Evolutionary conservation across 169 alveolate species (phyloP).

Genomic region (Plasmodium knowlesi): DNA sequence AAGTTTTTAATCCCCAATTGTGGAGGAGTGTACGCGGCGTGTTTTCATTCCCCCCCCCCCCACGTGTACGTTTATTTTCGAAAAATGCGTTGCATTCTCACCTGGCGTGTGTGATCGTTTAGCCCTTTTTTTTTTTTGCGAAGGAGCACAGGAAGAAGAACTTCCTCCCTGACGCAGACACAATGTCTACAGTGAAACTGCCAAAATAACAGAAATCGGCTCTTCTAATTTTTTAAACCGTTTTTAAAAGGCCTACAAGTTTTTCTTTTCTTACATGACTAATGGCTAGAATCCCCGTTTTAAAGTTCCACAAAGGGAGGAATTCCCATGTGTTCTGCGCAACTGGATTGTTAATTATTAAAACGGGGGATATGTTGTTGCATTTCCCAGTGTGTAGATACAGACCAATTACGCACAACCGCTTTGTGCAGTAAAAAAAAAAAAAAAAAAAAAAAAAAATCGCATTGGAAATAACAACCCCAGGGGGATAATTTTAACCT

Average conservation of each 20-base stretch:
- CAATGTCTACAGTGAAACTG: not conserved
- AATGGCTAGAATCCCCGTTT: not conserved
- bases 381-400: not conserved
- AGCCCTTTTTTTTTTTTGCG: not conserved
- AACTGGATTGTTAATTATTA: not conserved
- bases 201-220: not conserved
- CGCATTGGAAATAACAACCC: not conserved
- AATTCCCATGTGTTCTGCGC: not conserved
- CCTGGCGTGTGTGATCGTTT: not conserved
- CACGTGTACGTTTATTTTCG: not conserved
- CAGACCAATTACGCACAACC: not conserved
- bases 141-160: not conserved
- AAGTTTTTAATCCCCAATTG: not conserved
- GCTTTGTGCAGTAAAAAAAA: not conserved
- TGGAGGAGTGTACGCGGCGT: not conserved
- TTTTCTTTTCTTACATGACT: not conserved
- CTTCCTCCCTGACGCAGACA: not conserved
- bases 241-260: too few relatives aligned
- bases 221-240: not conserved
- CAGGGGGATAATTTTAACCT: not conserved
- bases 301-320: not conserved
- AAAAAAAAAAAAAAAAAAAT: too few relatives aligned
- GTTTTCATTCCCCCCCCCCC: not conserved
- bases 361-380: not conserved
- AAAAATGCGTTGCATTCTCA: not conserved